Evolutionary conservation across 148 eudicot genomes (phyloP), one percentile per base, ranked within the genome.

Genomic region (Nepenthes mirabilis): DNA sequence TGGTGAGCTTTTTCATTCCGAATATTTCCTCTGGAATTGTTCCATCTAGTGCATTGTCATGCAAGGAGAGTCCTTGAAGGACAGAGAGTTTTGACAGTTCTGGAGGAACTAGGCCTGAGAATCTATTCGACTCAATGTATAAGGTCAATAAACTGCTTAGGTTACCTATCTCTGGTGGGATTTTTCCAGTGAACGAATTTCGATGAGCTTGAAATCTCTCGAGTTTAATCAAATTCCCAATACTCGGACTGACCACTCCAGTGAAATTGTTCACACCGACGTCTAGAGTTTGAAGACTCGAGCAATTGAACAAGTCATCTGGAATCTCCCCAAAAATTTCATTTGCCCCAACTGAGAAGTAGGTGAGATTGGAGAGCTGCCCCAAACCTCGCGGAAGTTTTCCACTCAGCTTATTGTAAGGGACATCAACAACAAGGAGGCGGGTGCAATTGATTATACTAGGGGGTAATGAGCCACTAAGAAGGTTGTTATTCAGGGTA

Each of bases 91-190:
- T 83, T 55, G 87, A 77, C 1, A 91, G 48, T 47, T 86, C 77
- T 1, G 54, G 58, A 60, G 98, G 96, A 65, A 91, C 62, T 62
- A 11, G 60, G 34, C 96, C 98, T 33, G 94, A 82, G 36, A 91
- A 74, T 33, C 67, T 70, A 47, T 88, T 88, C 5, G 23, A 1
- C 1, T 65, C 74, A 6, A 91, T 72, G 34, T 67, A 59, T 61
- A 91, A 61, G 13, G 58, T 35, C 2, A 72, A 33, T 51, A 88
- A 68, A 12, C 11, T 73, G 65, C 75, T 79, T 5, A 91, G 67
- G 10, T 83, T 82, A 3, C 94, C 88, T 23, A 91, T 79, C 70
- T 79, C 91, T 40, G 61, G 33, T 3, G 96, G 98, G 61, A 88
- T 82, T 52, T 67, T 48, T 57, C 96, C 98, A 9, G 47, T 62